phyloP scores from a whole-genome alignment of 441 rosid genomes.

The Gossypium schwendimanii region DNA sequence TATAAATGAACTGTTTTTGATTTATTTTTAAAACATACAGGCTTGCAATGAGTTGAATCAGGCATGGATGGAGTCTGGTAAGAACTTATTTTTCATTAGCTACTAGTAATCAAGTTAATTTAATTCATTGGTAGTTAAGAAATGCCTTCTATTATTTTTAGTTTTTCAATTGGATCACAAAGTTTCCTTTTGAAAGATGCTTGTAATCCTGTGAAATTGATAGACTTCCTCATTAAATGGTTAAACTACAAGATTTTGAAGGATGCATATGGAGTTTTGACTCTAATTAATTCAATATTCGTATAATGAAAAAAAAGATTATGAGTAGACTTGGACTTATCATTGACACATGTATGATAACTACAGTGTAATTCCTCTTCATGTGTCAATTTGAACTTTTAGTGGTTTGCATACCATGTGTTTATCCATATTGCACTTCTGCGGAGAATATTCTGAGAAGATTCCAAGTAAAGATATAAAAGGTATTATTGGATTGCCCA shows the following conservation, averaged over 20 bases:
- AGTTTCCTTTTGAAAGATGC: constrained; percentile 4
- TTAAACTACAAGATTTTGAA: background rate
- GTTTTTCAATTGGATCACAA: background rate
- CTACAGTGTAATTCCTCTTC: background rate
- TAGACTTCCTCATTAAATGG: background rate
- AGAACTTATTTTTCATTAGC: constrained; percentile 7
- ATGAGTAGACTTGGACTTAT: background rate
- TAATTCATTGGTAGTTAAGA: background rate
- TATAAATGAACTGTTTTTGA: background rate
- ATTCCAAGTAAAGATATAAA: background rate
- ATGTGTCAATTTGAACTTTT: background rate
- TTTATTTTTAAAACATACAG: constrained; percentile 31
- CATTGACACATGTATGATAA: constrained; percentile 3
- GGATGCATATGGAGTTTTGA: background rate
- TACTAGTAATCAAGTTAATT: background rate
- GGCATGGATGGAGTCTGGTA: constrained; percentile 98
- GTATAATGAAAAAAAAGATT: background rate
- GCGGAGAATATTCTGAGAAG: background rate
- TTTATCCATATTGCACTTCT: background rate
- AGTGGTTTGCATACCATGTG: background rate
- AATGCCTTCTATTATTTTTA: background rate
- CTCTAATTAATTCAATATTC: background rate
- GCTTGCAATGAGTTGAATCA: constrained; percentile 93
- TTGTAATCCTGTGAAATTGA: background rate
- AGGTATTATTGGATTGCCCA: background rate